Base-by-base conservation (phyloP, 73 alveolate species). In the Stentor roeselii region DNA sequence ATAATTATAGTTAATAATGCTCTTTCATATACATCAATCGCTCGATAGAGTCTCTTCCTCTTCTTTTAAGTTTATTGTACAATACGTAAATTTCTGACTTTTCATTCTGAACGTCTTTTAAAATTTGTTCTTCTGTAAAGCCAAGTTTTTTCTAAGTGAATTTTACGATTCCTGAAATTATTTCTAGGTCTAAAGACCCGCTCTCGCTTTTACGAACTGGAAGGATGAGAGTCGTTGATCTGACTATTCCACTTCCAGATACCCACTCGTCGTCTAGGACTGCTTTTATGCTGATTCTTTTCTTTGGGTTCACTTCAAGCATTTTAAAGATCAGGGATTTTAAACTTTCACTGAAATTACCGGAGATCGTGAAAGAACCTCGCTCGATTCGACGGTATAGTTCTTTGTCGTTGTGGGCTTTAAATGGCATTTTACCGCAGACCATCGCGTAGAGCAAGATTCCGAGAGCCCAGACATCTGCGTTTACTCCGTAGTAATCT, bases 401-500 rank as follows among this genome's bases (percentile, higher is more conserved):
- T 67, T 91, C 96, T 38, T 42, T 75, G 80, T 91, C 96, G 59
- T 78, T 60, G 4, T 85, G 87, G 41, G 89, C 94, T 80, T 87
- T 89, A 36, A 93, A 93, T 0, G 98, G 98, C 41, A 92, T 86
- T 36, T 85, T 88, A 3, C 98, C 98, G 31, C 92, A 88, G 21
- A 93, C 75, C 85, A 93, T 41, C 36, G 89, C 77, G 60, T 75
- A 93, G 38, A 93, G 84, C 27, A 92, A 58, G 36, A 93, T 90
- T 32, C 98, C 98, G 34, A 92, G 78, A 36, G 97, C 96, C 96
- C 98, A 93, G 30, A 93, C 90, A 87, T 93, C 98, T 6, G 95
- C 95, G 60, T 86, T 85, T 15, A 85, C 60, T 27, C 97, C 96
- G 75, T 60, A 50, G 60, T 92, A 92, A 32, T 89, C 94, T 41